These are phyloP conservation scores for Exophiala bonariae DNA, from an alignment of 2,329 filamentous ascomycete genomes.

Conservation along the genomic window DNA sequence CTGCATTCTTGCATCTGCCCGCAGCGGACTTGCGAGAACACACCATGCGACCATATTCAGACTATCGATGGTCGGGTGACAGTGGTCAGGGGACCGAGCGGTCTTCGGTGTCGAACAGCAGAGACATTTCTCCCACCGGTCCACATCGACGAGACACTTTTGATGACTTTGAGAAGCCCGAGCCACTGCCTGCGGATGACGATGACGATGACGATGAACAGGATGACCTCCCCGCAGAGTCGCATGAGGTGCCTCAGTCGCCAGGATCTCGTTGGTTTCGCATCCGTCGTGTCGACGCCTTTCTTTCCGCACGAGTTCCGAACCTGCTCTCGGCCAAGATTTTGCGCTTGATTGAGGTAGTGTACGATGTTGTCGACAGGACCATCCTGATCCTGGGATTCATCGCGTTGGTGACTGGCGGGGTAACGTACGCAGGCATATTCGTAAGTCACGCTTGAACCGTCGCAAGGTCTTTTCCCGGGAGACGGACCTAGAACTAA, in stretches of 20 bases:
- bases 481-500: conserved; percentile 7
- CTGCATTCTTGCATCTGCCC: conserved; percentile 64
- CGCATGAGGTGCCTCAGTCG: conserved; percentile 33
- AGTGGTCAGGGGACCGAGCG: conserved; percentile 74
- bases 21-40: conserved; percentile 56
- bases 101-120: conserved; percentile 66
- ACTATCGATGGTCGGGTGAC: conserved; percentile 66
- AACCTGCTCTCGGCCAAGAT: conserved; percentile 36
- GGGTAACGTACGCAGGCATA: conserved; percentile 76
- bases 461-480: neutral
- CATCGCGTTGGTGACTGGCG: conserved; percentile 68
- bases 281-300: conserved; percentile 48
- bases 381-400: conserved; percentile 78
- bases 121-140: conserved; percentile 62
- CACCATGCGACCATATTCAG: conserved; percentile 40
- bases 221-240: conserved; percentile 27
- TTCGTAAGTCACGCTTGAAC: conserved; percentile 62
- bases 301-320: conserved; percentile 56
- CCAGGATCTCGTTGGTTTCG: conserved; percentile 33
- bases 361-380: conserved; percentile 71
- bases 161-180: conserved; percentile 49
- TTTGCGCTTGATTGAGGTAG: conserved; percentile 58
- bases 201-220: conserved; percentile 44
- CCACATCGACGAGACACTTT: conserved; percentile 49
- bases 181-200: conserved; percentile 35